A percentile compares a stretch with the other conserved stretches of the same genome.
These are phyloP conservation scores for Bromus sterilis DNA, from an alignment of 176 grass and related monocot species.

Conservation along the genomic window DNA sequence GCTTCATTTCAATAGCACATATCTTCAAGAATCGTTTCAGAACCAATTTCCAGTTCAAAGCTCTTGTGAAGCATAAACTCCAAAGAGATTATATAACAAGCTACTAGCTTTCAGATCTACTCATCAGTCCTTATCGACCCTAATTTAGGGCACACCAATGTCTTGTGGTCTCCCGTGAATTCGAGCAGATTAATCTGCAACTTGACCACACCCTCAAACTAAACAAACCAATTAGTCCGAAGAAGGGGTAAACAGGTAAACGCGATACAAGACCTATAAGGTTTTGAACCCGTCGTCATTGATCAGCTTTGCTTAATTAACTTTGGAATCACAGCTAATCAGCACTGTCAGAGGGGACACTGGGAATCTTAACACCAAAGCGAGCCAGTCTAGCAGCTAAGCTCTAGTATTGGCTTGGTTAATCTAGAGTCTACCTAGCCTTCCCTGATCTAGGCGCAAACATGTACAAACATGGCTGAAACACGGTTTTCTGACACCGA, in stretches of 20 bases:
- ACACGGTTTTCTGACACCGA: neutral
- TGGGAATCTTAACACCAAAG: slow-evolving; percentile 25
- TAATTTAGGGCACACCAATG: too few species aligned
- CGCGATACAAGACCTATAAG: too few species aligned
- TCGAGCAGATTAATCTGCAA: neutral
- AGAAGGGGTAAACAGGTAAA: neutral
- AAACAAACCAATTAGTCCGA: neutral
- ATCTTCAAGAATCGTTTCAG: too few species aligned
- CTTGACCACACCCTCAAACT: neutral
- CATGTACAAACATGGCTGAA: neutral
- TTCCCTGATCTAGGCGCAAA: neutral
- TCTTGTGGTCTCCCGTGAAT: neutral
- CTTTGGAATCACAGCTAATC: neutral
- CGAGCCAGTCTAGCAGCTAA: neutral
- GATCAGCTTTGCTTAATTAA: neutral
- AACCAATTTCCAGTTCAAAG: too few species aligned
- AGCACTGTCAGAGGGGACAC: neutral
- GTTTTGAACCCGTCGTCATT: neutral
- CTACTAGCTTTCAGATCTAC: too few species aligned
- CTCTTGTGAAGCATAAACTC: too few species aligned
- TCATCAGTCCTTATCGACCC: too few species aligned
- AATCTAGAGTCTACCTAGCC: neutral
- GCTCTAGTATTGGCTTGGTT: neutral
- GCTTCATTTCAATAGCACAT: too few species aligned
- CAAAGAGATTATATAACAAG: too few species aligned